Conservation (phyloP, 805 yeast species). For the Metschnikowia baotianmanensis region DNA sequence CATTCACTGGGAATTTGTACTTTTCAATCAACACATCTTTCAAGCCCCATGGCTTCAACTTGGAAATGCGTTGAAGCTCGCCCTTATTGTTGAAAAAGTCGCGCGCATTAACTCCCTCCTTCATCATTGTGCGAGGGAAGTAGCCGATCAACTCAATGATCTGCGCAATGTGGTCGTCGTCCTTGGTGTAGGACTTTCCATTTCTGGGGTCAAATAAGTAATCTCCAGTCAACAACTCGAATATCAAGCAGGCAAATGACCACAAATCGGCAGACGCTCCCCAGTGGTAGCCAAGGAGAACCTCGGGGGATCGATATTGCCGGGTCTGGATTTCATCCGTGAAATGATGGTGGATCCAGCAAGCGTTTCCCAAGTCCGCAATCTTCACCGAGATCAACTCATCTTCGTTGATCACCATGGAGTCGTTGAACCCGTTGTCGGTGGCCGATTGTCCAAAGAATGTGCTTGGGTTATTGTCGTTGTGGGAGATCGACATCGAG, state of each 20-base stretch:
- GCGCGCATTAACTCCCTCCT: conserved; percentile 32
- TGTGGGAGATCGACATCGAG: conserved; percentile 39
- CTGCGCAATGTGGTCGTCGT: conserved; percentile 64
- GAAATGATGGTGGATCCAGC: conserved; percentile 61
- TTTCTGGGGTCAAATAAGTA: conserved; percentile 59
- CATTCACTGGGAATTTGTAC: conserved; percentile 53
- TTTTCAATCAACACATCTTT: conserved; percentile 48
- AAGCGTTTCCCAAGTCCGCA: conserved; percentile 71
- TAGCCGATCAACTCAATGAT: conserved; percentile 52
- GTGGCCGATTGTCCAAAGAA: conserved; percentile 10
- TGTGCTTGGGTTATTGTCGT: conserved; percentile 20
- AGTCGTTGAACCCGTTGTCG: conserved; percentile 8
- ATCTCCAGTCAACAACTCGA: conserved; percentile 61
- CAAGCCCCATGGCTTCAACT: conserved; percentile 51
- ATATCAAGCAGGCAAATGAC: conserved; percentile 58
- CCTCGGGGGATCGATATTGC: conserved; percentile 66
- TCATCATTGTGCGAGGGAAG: conserved; percentile 41
- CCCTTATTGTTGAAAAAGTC: conserved; percentile 23
- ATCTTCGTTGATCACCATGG: conserved; percentile 31
- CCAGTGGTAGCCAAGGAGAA: conserved; percentile 55
- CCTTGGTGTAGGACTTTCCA: conserved; percentile 46
- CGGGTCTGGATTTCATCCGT: conserved; percentile 69
- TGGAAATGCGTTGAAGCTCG: conserved; percentile 43
- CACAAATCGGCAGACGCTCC: conserved; percentile 63
- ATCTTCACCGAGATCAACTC: conserved; percentile 55